phyloP scores from a whole-genome alignment of 768 basidiomycete species.

The Auriculariales sp. region DNA sequence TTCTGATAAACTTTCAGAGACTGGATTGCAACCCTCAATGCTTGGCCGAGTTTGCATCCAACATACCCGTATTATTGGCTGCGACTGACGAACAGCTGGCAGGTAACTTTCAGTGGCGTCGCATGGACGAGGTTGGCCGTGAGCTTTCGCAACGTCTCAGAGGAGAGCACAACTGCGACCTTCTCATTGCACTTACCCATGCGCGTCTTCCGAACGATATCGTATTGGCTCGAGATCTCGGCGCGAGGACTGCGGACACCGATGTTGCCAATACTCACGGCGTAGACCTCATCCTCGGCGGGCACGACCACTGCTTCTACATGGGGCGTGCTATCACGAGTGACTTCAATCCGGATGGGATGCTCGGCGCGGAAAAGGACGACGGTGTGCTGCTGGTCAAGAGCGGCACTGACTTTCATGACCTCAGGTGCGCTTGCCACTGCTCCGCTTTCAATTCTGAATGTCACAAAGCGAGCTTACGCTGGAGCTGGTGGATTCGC shows the following conservation, averaged over 20 bases:
- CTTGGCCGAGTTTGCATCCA: no score
- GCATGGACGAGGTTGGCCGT: slow-evolving; percentile 61
- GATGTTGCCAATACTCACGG: slow-evolving; percentile 45
- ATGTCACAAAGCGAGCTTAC: slow-evolving; percentile 33
- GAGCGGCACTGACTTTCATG: slow-evolving; percentile 82
- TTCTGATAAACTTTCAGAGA: slow-evolving; percentile 32
- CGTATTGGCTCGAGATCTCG: slow-evolving; percentile 46
- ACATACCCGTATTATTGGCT: no score
- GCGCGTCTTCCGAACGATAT: slow-evolving; percentile 53
- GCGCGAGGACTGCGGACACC: slow-evolving; percentile 44
- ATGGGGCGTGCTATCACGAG: slow-evolving; percentile 45
- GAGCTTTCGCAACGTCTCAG: slow-evolving; percentile 61
- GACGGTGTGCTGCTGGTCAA: slow-evolving; percentile 61
- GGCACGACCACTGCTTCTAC: slow-evolving; percentile 81
- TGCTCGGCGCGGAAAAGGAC: slow-evolving; percentile 60
- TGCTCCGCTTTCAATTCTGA: neutral
- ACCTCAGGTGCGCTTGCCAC: slow-evolving; percentile 29
- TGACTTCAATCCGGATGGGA: slow-evolving; percentile 55
- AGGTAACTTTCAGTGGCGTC: slow-evolving; percentile 52
- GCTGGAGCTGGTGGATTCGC: slow-evolving; percentile 44
- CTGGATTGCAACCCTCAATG: slow-evolving; percentile 78
- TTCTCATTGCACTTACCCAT: slow-evolving; percentile 80
- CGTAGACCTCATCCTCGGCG: slow-evolving; percentile 71
- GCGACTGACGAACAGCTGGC: no score
- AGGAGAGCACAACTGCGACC: slow-evolving; percentile 56